Conservation (phyloP, 1,284 basidiomycete genomes). For the Fomitopsis pinicola region DNA sequence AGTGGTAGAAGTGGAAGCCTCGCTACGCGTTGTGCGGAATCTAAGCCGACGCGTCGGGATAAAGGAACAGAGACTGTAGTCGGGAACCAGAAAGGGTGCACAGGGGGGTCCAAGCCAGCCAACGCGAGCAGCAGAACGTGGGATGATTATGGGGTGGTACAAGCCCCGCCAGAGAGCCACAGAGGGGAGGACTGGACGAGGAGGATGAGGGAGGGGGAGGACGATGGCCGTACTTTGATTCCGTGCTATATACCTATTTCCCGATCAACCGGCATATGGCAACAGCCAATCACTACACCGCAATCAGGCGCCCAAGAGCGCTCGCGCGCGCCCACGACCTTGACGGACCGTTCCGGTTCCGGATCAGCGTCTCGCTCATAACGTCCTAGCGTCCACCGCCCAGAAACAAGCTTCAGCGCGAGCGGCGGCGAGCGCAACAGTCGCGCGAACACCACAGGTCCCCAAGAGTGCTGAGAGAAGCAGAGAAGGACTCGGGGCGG, state of each 20-base stretch:
- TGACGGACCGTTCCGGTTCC: not conserved
- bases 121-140: not conserved
- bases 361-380: not conserved
- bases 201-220: not conserved
- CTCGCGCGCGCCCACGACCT: not conserved
- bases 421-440: too few relatives aligned
- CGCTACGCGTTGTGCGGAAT: too few relatives aligned
- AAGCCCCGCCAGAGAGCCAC: not conserved
- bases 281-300: conserved; percentile 5
- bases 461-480: too few relatives aligned
- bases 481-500: too few relatives aligned
- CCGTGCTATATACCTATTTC: conserved; percentile 8
- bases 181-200: not conserved
- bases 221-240: not conserved
- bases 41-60: not conserved
- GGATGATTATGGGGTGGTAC: not conserved
- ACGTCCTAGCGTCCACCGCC: too few relatives aligned
- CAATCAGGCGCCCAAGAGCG: not conserved
- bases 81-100: not conserved
- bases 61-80: not conserved
- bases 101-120: too few relatives aligned
- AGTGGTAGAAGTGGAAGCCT: too few relatives aligned
- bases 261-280: conserved; percentile 11
- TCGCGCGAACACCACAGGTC: too few relatives aligned
- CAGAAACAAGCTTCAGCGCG: too few relatives aligned